A percentile compares a stretch with the other conserved stretches of the same genome.
phyloP scores from a whole-genome alignment of 371 early-diverging fungal genomes.

The Umbelopsis sp. region DNA sequence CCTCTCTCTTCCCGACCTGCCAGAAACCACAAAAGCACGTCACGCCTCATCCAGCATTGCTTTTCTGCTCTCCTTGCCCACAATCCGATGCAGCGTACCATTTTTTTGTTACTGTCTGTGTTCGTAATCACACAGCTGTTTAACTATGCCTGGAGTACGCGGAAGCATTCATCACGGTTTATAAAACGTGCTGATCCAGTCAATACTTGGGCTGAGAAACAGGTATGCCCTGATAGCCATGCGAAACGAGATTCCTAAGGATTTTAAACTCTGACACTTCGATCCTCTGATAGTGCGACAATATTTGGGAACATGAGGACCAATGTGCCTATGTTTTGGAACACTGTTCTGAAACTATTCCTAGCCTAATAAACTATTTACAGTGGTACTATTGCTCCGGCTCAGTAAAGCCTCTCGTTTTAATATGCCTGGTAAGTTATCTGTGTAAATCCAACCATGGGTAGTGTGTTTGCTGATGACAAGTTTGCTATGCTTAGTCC shows the following conservation, averaged over 20 bases:
- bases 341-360: slow-evolving; percentile 55
- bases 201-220: not conserved
- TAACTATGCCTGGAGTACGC: slow-evolving; percentile 15
- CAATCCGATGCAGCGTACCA: slow-evolving; percentile 5
- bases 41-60: not conserved
- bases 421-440: slow-evolving; percentile 47
- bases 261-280: not conserved
- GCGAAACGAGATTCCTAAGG: not conserved
- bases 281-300: slow-evolving; percentile 46
- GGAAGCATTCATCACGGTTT: not conserved
- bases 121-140: slow-evolving; percentile 14
- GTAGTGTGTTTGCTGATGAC: not conserved
- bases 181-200: slow-evolving; percentile 4
- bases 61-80: not conserved
- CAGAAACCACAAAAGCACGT: not conserved
- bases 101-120: slow-evolving; percentile 8
- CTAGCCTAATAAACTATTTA: slow-evolving; percentile 65
- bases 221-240: not conserved
- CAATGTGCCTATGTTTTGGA: slow-evolving; percentile 59
- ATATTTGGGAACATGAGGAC: slow-evolving; percentile 55
- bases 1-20: not conserved
- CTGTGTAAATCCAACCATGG: not conserved
- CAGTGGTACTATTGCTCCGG: slow-evolving; percentile 62
- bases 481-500: slow-evolving; percentile 33
- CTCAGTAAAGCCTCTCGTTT: slow-evolving; percentile 35